These are phyloP conservation scores for Chaetothyriales sp. DNA, from an alignment of 2,329 filamentous ascomycete species.

Conservation along the genomic window DNA sequence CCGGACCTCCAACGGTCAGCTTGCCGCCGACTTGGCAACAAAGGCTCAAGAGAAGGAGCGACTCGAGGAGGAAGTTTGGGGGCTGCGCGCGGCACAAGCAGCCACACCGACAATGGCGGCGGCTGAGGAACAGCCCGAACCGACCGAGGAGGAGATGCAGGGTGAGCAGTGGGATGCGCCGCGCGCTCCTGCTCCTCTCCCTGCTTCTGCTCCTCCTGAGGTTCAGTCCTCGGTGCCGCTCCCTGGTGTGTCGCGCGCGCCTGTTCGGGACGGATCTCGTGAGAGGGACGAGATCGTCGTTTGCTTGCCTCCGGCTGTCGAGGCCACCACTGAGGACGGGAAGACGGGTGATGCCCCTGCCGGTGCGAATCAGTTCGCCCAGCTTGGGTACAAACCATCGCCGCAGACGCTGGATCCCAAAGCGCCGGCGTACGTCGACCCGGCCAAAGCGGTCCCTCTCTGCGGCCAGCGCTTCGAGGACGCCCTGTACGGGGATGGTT, in stretches of 20 bases:
- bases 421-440: neutral
- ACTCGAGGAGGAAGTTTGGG: neutral
- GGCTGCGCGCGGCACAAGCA: neutral
- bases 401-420: neutral
- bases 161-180: neutral
- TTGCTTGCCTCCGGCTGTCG: neutral
- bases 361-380: neutral
- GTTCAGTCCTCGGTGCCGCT: neutral
- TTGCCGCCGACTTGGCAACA: neutral
- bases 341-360: neutral
- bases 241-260: no score
- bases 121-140: neutral
- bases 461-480: neutral
- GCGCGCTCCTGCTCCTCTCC: neutral
- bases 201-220: neutral
- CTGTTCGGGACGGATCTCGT: neutral
- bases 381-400: neutral
- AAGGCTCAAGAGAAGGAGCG: neutral
- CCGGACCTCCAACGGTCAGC: neutral
- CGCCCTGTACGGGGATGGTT: neutral
- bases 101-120: no score
- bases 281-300: neutral
- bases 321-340: neutral
- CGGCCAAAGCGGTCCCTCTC: neutral
- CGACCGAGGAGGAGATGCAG: neutral